Percentiles rank a stretch among this genome's conserved stretches.
Conservation (phyloP, 257 asterid genomes). For the Capsicum chinense region DNA sequence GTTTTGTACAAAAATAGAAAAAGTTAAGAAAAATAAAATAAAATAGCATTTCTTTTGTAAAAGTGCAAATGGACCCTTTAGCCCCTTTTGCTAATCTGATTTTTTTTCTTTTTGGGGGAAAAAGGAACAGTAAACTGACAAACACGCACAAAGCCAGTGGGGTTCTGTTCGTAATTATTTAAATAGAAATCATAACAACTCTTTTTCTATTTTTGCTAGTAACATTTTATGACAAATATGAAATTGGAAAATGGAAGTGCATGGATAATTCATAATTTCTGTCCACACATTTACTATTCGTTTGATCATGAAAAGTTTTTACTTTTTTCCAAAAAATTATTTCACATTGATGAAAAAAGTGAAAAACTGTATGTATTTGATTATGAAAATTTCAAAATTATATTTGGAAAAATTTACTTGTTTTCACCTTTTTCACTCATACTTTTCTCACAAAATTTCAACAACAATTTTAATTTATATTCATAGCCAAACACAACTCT, state of each 20-base stretch:
- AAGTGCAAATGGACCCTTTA: constrained; percentile 14
- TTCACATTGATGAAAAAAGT: no score
- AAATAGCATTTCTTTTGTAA: background rate
- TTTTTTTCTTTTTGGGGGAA: background rate
- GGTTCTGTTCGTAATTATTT: background rate
- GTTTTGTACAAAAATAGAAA: background rate
- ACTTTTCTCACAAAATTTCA: no score
- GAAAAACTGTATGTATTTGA: no score
- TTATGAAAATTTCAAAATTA: no score
- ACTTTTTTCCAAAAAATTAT: no score
- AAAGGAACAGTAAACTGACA: background rate
- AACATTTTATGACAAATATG: background rate
- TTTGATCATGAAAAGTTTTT: no score
- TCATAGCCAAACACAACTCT: no score
- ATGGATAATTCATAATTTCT: background rate
- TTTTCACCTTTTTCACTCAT: no score
- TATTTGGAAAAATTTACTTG: no score
- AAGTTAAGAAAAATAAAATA: background rate
- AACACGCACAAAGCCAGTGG: constrained; percentile 8
- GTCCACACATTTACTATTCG: background rate
- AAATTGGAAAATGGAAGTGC: background rate
- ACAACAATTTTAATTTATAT: no score
- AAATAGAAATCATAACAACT: background rate
- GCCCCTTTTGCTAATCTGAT: background rate
- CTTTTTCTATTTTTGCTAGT: background rate